Conservation (phyloP, 192 early-diverging fungal species). For the Spinellus fusiger region DNA sequence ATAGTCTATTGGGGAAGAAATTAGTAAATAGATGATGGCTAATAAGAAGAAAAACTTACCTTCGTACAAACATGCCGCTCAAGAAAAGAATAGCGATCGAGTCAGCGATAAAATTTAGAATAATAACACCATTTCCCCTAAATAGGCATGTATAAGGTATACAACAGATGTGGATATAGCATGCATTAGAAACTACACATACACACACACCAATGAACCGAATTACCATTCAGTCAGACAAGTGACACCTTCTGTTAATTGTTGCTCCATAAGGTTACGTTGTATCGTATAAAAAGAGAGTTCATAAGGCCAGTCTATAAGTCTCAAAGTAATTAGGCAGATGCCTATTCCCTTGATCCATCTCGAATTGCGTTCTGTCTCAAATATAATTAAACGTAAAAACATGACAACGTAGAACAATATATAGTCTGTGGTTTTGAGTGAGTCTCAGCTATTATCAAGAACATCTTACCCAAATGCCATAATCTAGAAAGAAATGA, state of each 20-base stretch:
- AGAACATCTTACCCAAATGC: slow-evolving; percentile 14
- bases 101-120: slow-evolving; percentile 32
- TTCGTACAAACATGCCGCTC: slow-evolving; percentile 31
- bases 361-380: slow-evolving; percentile 7
- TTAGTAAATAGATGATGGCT: not conserved
- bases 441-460: not conserved
- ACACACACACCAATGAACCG: too few relatives aligned
- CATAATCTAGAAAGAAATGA: slow-evolving; percentile 19
- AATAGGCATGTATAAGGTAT: too few relatives aligned
- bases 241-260: not conserved
- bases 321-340: slow-evolving; percentile 17
- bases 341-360: slow-evolving; percentile 25
- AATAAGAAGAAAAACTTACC: slow-evolving; percentile 9
- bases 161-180: not conserved
- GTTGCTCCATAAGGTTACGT: slow-evolving; percentile 2
- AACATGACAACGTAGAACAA: slow-evolving; percentile 27
- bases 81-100: slow-evolving; percentile 27
- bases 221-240: slow-evolving; percentile 26
- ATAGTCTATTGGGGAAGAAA: slow-evolving; percentile 10
- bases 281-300: slow-evolving; percentile 6
- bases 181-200: too few relatives aligned
- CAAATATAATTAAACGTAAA: slow-evolving; percentile 24
- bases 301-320: slow-evolving; percentile 37
- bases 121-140: slow-evolving; percentile 29
- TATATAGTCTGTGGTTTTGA: slow-evolving; percentile 7